Evolutionary conservation across 2,329 filamentous ascomycete species (phyloP), one percentile per base, ranked within the genome.

Genomic region (Paraconiothyrium brasiliense): DNA sequence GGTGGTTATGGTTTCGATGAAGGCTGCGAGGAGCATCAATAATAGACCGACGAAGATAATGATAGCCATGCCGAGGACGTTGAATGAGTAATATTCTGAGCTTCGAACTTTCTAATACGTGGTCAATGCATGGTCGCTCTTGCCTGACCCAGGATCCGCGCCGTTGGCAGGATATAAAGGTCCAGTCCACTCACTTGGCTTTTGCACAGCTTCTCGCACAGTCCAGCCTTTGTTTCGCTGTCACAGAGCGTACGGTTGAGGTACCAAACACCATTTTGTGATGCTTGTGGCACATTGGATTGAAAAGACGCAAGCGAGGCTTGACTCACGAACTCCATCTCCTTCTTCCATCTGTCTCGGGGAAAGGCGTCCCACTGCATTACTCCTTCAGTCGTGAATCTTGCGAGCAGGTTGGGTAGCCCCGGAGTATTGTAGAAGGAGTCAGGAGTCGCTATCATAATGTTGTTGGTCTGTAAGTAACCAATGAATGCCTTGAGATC

Each of bases 311-410:
- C 60, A 13, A 67, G 56, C 16, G 35, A 56, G 10, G 60, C 54
- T 20, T 58, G 55, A 39, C 59, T 46, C 32, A 59, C 59, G 43
- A 65, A 51, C 43, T 65, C 57, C 14, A 67, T 43, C 27, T 70
- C 67, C 10, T 30, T 7, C 48, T 68, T 58, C 67, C 67, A 70
- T 49, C 59, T 50, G 24, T 63, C 56, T 10, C 46, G 35, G 2
- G 61, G 62, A 27, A 68, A 34, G 13, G 54, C 34, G 3, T 37
- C 27, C 5, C 43, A 27, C 24, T 64, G 61, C 2, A 61, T 8
- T 8, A 22, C 35, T 3, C 41, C 50, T 13, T 50, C 27, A 14
- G 67, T 41, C 10, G 39, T 48, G 30, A 51, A 43, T 22, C 60
- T 39, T 13, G 64, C 27, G 2, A 62, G 24, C 4, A 62, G 27